A percentile compares a stretch with the other conserved stretches of the same genome.
Evolutionary conservation across 2,329 filamentous ascomycete genomes (phyloP).

Genomic region (Pyricularia pennisetigena): DNA sequence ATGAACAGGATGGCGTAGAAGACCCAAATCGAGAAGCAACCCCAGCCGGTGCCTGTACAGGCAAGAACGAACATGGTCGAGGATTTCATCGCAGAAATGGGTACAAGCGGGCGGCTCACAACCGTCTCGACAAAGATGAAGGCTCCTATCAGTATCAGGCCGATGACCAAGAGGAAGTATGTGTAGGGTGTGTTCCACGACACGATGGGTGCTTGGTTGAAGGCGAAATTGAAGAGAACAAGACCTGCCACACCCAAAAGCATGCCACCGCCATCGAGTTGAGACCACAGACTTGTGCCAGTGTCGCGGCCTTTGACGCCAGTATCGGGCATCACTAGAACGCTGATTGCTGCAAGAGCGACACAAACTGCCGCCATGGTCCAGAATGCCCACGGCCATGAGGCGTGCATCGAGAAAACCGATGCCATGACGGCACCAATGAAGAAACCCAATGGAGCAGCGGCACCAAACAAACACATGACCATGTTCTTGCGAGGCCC

Average conservation of each 20-base stretch:
- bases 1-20: constrained; percentile 30
- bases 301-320: constrained; percentile 3
- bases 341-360: constrained; percentile 12
- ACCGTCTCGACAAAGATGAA: constrained; percentile 41
- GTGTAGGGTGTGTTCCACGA: constrained; percentile 42
- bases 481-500: constrained; percentile 50
- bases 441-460: constrained; percentile 35
- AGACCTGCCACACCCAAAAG: constrained; percentile 35
- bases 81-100: constrained; percentile 32
- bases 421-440: constrained; percentile 29
- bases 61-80: constrained; percentile 38
- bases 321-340: constrained; percentile 13
- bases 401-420: constrained; percentile 25
- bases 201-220: constrained; percentile 45
- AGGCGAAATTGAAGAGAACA: constrained; percentile 46
- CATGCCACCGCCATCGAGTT: constrained; percentile 16
- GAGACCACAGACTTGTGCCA: constrained; percentile 13
- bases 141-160: constrained; percentile 32
- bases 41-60: constrained; percentile 33
- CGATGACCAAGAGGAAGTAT: constrained; percentile 40
- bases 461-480: constrained; percentile 40
- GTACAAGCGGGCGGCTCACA: constrained; percentile 36
- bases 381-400: constrained; percentile 42
- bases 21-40: constrained; percentile 29
- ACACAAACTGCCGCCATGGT: constrained; percentile 14